A percentile compares a stretch with the other conserved stretches of the same genome.
phyloP scores from a whole-genome alignment of 2,329 filamentous ascomycete genomes.

The Alternaria dauci region DNA sequence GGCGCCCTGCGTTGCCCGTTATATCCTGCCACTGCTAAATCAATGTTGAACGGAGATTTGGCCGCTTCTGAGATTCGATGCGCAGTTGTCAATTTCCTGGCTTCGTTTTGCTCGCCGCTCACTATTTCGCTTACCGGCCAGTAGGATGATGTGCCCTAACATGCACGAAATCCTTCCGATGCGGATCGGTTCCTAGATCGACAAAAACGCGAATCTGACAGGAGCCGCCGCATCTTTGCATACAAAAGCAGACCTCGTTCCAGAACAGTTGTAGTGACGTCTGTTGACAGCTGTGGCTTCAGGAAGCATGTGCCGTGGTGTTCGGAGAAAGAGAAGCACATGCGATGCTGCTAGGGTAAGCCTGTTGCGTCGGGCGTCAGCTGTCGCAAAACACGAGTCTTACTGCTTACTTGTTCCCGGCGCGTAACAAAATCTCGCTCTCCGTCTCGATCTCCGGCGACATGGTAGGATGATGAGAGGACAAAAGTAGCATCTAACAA shows the following conservation, averaged over 20 bases:
- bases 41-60: conserved; percentile 3
- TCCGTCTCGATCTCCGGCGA: not conserved
- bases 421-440: not conserved
- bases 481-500: not conserved
- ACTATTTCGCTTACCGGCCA: conserved; percentile 28
- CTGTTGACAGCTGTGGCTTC: not conserved
- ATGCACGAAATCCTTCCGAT: conserved; percentile 18
- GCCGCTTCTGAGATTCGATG: conserved; percentile 15
- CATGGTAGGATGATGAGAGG: not conserved
- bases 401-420: not conserved
- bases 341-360: not conserved
- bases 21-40: conserved; percentile 8
- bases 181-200: conserved; percentile 21
- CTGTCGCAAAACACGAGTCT: conserved; percentile 5
- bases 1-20: not conserved
- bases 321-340: not conserved
- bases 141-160: conserved; percentile 13
- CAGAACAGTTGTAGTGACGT: not conserved
- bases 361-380: not conserved
- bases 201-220: not conserved
- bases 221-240: not conserved
- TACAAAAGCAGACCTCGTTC: not conserved
- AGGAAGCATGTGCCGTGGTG: not conserved
- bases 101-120: conserved; percentile 21
- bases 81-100: conserved; percentile 23